Conservation (phyloP, 2,329 filamentous ascomycete species). For the Pezicula rhizophila region DNA sequence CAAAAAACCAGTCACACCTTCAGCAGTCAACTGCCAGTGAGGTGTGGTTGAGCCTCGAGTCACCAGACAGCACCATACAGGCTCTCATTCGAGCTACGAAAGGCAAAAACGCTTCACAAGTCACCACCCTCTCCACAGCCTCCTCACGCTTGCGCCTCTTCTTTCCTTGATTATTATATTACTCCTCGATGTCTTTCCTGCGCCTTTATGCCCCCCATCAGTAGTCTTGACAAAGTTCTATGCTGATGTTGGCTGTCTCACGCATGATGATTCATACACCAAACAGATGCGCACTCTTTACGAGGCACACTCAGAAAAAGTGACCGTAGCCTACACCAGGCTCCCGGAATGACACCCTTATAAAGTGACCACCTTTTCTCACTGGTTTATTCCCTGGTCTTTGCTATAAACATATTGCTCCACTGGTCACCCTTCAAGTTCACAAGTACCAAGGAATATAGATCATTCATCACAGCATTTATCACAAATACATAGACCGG, state of each 20-base stretch:
- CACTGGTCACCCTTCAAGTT: neutral
- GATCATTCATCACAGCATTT: neutral
- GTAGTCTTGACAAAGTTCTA: too few relatives aligned
- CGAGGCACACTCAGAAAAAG: neutral
- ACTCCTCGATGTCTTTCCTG: too few relatives aligned
- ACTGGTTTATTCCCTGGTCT: neutral
- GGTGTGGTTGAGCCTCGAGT: too few relatives aligned
- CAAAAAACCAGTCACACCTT: too few relatives aligned
- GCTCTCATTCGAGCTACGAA: too few relatives aligned
- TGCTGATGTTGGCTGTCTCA: neutral
- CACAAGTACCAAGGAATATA: neutral
- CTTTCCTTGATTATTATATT: too few relatives aligned
- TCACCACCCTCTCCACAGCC: too few relatives aligned
- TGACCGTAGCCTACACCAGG: neutral
- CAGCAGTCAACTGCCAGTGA: too few relatives aligned
- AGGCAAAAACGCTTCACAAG: too few relatives aligned
- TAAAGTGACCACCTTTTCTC: neutral
- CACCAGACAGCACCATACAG: too few relatives aligned
- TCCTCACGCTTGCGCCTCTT: too few relatives aligned
- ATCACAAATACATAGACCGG: slow-evolving; percentile 22
- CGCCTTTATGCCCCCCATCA: too few relatives aligned
- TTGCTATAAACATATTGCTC: neutral
- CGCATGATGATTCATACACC: neutral
- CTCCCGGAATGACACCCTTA: neutral
- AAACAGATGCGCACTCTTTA: neutral